Conservation (phyloP, 805 yeast species). For the Ogataea paradorogensis region DNA sequence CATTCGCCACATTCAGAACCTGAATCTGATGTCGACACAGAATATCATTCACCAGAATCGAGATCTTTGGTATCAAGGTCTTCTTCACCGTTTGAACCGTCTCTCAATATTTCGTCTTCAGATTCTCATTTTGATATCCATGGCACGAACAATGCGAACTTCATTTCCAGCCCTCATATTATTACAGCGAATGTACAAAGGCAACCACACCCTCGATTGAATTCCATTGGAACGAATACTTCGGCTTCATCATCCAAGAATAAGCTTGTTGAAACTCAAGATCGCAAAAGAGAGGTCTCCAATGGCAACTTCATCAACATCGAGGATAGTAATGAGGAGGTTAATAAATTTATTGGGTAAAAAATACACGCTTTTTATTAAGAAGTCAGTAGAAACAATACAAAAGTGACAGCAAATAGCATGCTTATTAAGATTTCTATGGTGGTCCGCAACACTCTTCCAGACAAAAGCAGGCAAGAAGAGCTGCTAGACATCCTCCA, state of each 20-base stretch:
- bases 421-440: not conserved
- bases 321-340: conserved; percentile 42
- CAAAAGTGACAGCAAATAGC: not conserved
- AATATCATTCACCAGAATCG: conserved; percentile 28
- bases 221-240: conserved; percentile 6
- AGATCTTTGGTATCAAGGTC: conserved; percentile 20
- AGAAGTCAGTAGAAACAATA: not conserved
- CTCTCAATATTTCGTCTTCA: conserved; percentile 22
- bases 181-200: conserved; percentile 2
- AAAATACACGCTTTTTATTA: not conserved
- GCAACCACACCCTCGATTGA: conserved; percentile 8
- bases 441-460: conserved; percentile 15
- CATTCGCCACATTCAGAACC: conserved; percentile 11
- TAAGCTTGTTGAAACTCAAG: conserved; percentile 18
- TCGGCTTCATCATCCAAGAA: conserved; percentile 15
- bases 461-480: conserved; percentile 22
- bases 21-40: conserved; percentile 23
- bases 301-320: conserved; percentile 55
- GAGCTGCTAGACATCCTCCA: conserved; percentile 21
- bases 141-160: conserved; percentile 19
- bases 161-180: conserved; percentile 7
- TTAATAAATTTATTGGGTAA: not conserved
- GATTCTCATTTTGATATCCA: conserved; percentile 25
- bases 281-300: conserved; percentile 44
- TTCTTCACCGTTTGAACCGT: conserved; percentile 21